These are phyloP conservation scores for Rhizoclosmatium globosum DNA, from an alignment of 192 early-diverging fungal species.

Conservation along the genomic window DNA sequence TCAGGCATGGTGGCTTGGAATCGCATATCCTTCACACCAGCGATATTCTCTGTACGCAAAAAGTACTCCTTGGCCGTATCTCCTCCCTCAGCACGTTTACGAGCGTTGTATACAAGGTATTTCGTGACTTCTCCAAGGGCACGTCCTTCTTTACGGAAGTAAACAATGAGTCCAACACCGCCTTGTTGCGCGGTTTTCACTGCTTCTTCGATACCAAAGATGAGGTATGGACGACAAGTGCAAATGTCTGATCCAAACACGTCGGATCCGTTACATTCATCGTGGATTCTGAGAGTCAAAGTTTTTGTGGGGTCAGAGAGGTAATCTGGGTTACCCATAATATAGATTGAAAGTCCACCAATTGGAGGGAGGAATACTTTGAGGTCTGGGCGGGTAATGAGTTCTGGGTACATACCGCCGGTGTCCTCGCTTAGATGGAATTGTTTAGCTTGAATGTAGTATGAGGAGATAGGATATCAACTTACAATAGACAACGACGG, in stretches of 20 bases:
- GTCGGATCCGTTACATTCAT: conserved; percentile 88
- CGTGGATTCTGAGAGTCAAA: conserved; percentile 88
- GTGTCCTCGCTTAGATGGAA: conserved; percentile 58
- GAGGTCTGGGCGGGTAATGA: conserved; percentile 90
- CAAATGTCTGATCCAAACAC: conserved; percentile 57
- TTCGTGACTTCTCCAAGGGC: conserved; percentile 96
- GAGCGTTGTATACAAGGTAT: conserved; percentile 95
- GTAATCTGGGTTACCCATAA: conserved; percentile 86
- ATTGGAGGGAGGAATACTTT: conserved; percentile 95
- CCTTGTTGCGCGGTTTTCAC: conserved; percentile 89
- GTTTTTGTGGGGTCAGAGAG: conserved; percentile 84
- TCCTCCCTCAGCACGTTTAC: conserved; percentile 78
- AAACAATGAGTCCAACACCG: conserved; percentile 95
- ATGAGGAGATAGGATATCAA: not conserved
- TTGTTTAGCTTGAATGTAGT: not conserved
- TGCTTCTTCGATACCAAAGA: conserved; percentile 89
- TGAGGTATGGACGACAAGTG: conserved; percentile 60
- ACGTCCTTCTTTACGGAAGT: conserved; percentile 96
- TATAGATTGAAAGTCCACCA: conserved; percentile 91
- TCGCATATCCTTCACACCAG: conserved; percentile 94
- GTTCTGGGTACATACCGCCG: conserved; percentile 95
- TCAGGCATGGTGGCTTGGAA: conserved; percentile 98
- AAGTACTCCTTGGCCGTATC: conserved; percentile 93
- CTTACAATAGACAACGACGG: conserved; percentile 85
- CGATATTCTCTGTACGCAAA: conserved; percentile 82